A percentile compares a stretch with the other conserved stretches of the same genome.
phyloP scores from a whole-genome alignment of 495 filamentous ascomycete genomes.

The Ramalina peruviana region DNA sequence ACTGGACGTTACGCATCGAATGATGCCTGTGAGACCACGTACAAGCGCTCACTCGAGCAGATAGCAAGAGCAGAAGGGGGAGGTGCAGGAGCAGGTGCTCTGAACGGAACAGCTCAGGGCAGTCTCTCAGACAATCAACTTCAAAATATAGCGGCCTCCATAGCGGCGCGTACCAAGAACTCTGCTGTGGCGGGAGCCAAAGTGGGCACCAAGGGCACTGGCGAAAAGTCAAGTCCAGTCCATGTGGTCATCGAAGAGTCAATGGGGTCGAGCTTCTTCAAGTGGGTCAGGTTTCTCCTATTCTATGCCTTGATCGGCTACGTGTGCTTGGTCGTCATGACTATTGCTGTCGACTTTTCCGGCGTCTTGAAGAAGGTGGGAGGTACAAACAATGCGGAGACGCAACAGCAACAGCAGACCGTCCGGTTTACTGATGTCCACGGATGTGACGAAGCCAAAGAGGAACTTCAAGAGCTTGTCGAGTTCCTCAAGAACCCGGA shows the following conservation, averaged over 20 bases:
- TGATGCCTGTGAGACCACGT: constrained; percentile 53
- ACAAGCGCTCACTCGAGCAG: constrained; percentile 57
- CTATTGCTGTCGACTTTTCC: constrained; percentile 64
- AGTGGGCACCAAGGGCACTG: constrained; percentile 37
- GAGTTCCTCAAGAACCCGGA: constrained; percentile 91
- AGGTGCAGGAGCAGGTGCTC: constrained; percentile 21
- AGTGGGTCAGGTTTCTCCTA: constrained; percentile 77
- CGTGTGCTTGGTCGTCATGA: constrained; percentile 56
- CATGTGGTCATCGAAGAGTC: constrained; percentile 96
- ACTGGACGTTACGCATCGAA: constrained; percentile 74
- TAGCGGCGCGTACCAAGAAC: constrained; percentile 60
- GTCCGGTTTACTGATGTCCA: constrained; percentile 90
- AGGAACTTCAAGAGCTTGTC: constrained; percentile 91
- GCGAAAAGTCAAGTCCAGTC: constrained; percentile 64
- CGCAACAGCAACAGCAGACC: constrained; percentile 78
- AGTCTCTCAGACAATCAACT: constrained; percentile 42
- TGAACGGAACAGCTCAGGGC: constrained; percentile 16
- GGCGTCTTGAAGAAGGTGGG: constrained; percentile 65
- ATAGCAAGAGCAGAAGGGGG: constrained; percentile 40
- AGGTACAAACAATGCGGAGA: constrained; percentile 58
- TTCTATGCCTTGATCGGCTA: constrained; percentile 67
- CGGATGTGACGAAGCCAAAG: constrained; percentile 95
- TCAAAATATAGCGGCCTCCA: constrained; percentile 76
- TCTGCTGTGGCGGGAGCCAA: constrained; percentile 43
- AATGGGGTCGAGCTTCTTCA: constrained; percentile 60